These are phyloP conservation scores for Nakazawaea populi DNA, from an alignment of 805 yeast genomes.

Conservation along the genomic window DNA sequence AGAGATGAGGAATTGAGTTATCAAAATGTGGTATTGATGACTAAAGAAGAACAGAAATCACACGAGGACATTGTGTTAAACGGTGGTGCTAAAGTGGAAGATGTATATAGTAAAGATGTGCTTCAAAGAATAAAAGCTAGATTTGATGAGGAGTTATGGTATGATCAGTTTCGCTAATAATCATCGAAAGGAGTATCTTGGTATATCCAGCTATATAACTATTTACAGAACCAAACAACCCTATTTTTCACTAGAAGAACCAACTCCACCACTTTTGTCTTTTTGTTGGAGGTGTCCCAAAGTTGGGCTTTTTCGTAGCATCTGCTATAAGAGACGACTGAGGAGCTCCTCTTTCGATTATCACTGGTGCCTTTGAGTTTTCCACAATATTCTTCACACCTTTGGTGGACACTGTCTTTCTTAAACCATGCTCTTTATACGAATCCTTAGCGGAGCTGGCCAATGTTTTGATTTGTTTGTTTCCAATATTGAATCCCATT, in stretches of 20 bases:
- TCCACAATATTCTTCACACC: conserved; percentile 19
- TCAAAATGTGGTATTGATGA: conserved; percentile 82
- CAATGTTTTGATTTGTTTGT: conserved; percentile 37
- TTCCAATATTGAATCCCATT: conserved; percentile 79
- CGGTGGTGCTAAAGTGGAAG: conserved; percentile 57
- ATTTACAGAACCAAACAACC: not conserved
- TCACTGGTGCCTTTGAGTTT: conserved; percentile 9
- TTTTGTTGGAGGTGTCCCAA: conserved; percentile 48
- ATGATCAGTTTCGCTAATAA: conserved; percentile 44
- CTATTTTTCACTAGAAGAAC: conserved; percentile 36
- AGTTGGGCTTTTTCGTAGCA: conserved; percentile 33
- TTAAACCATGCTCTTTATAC: conserved; percentile 20
- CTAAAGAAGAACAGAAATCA: conserved; percentile 74
- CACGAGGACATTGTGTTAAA: conserved; percentile 75
- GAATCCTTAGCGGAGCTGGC: conserved; percentile 23
- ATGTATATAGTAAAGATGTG: conserved; percentile 59
- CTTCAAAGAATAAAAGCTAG: conserved; percentile 53
- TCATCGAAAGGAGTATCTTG: not conserved
- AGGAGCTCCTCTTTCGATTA: conserved; percentile 14
- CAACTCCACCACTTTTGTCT: conserved; percentile 54
- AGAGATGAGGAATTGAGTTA: conserved; percentile 55
- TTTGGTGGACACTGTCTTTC: conserved; percentile 17
- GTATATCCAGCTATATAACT: not conserved
- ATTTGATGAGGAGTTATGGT: conserved; percentile 70
- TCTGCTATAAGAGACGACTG: not conserved